Percentiles rank a stretch among this genome's conserved stretches.
Evolutionary conservation across 2,329 filamentous ascomycete genomes (phyloP).

Genomic region (Paecilomyces formosus): DNA sequence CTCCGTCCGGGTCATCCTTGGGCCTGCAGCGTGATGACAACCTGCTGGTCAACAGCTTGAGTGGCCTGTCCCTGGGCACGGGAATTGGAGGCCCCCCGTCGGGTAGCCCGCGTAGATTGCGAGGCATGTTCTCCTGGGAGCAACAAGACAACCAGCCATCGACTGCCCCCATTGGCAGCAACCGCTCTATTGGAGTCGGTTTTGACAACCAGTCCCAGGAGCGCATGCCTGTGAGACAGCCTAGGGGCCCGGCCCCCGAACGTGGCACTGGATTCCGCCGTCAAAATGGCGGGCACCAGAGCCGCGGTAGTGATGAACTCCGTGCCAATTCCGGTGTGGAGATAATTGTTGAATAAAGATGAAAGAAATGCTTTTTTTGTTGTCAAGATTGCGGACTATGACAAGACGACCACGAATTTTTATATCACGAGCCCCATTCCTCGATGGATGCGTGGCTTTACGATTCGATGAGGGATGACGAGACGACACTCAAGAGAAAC

Average conservation of each 20-base stretch:
- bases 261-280: conserved; percentile 52
- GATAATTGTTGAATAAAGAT: conserved; percentile 55
- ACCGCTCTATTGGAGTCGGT: conserved; percentile 53
- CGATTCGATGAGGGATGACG: conserved; percentile 43
- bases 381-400: conserved; percentile 4
- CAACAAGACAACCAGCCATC: conserved; percentile 42
- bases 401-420: conserved; percentile 33
- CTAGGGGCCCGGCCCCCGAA: conserved; percentile 54
- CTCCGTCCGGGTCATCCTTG: conserved; percentile 42
- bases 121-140: conserved; percentile 56
- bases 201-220: conserved; percentile 51
- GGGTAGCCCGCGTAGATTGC: conserved; percentile 51
- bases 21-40: conserved; percentile 48
- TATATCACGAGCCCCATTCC: conserved; percentile 32
- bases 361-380: conserved; percentile 8
- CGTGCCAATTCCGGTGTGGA: conserved; percentile 54
- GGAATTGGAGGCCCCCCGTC: conserved; percentile 36
- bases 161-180: conserved; percentile 53
- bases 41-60: conserved; percentile 57
- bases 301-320: conserved; percentile 57
- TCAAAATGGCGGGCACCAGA: conserved; percentile 52
- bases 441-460: conserved; percentile 34
- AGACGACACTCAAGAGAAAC: conserved; percentile 36
- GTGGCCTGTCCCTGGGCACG: conserved; percentile 51
- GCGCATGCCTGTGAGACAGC: conserved; percentile 53